Evolutionary conservation across 1,284 basidiomycete genomes (phyloP), one percentile per base, ranked within the genome.

Genomic region (Prillingera fragicola): DNA sequence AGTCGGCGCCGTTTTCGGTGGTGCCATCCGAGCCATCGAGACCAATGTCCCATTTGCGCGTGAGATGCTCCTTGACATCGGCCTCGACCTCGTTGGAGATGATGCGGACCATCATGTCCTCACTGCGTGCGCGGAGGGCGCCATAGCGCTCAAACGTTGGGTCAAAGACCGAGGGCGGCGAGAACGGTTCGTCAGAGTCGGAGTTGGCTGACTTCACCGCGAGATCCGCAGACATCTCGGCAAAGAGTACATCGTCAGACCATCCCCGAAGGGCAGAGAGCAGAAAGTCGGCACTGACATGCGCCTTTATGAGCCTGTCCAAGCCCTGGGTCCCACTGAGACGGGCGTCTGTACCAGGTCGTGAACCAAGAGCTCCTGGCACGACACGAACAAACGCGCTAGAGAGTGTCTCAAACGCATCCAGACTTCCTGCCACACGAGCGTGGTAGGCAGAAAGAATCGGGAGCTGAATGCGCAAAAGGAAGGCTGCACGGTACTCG

Each of bases 341-440:
- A 25, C 43, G 35, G 8, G 38, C 26, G 29, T 43, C 25, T 19
- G 45, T 33, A 4, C 33, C 17, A 8, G 6, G 35, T 9, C 47
- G 33, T 9, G 41, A 31, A 2, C 34, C 39, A 25, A 92, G 75
- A 5, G 86, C 87, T 5, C 92, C 94, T 0, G 94, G 91, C 6
- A 97, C 89, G 3, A 85, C 85, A 5, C 90, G 83, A 23, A 91
- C 80, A 56, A 98, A 82, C 0, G 84, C 80, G 15, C 85, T 87
- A 1, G 88, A 87, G 4, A 95, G 74, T 0, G 83, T 84, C 68
- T 97, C 94, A 58, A 96, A 96, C 0, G 91, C 91, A 57, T 96
- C 90, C 9, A 97, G 73, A 3, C 88, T 88, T 5, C 84, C 80
- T 0, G 80, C 77, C 61, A 98, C 82, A 13, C 91, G 82, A 8